These are phyloP conservation scores for Aurinia saxatilis DNA, from an alignment of 345 rosid genomes.

Conservation along the genomic window DNA sequence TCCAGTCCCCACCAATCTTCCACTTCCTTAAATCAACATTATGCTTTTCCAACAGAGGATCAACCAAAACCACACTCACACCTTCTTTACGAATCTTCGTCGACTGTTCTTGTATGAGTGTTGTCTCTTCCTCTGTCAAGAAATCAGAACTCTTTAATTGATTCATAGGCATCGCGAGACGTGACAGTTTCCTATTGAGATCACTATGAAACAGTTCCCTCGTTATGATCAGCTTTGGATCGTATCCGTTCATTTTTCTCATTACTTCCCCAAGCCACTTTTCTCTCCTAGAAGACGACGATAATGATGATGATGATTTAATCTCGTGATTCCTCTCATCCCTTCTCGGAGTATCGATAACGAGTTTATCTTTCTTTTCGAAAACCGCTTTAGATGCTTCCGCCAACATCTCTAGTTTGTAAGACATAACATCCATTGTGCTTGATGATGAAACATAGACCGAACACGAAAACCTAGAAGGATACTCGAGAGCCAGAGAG, in stretches of 20 bases:
- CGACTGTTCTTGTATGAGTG: neutral
- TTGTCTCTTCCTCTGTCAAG: neutral
- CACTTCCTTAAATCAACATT: conserved; percentile 7
- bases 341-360: too few relatives aligned
- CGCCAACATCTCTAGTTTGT: neutral
- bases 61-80: neutral
- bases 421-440: too few relatives aligned
- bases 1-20: neutral
- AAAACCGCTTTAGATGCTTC: neutral
- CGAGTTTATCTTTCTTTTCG: neutral
- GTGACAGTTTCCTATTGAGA: neutral
- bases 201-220: neutral
- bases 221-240: neutral
- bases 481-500: too few relatives aligned
- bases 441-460: too few relatives aligned
- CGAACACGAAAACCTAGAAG: too few relatives aligned
- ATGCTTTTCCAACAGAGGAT: neutral
- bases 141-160: neutral
- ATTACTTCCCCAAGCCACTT: neutral
- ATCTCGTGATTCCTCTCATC: too few relatives aligned
- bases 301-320: too few relatives aligned
- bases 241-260: neutral
- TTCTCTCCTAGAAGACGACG: neutral
- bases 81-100: neutral
- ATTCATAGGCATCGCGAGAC: neutral